Base-by-base conservation (phyloP, 106 monocot genomes). In the Platanthera guangdongensis region DNA sequence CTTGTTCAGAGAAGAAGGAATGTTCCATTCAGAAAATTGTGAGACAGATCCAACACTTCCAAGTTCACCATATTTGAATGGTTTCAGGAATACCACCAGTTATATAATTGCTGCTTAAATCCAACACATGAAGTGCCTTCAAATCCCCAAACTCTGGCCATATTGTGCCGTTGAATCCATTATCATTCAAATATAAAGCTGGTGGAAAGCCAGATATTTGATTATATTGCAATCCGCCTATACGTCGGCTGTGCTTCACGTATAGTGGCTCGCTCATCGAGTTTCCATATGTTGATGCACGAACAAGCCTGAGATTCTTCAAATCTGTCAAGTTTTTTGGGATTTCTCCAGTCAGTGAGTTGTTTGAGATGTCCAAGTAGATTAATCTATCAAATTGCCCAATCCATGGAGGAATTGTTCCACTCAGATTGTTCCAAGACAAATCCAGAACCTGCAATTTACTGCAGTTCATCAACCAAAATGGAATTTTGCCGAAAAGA, bases 361-460 rank as follows among this genome's bases (percentile, higher is more conserved):
- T 92, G 80, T 92, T 92, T 11, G 92, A 92, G 12, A 92, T 80
- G 73, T 92, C 92, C 49, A 92, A 78, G 75, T 89, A 92, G 52
- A 85, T 85, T 50, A 92, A 59, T 74, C 78, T 74, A 6, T 84
- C 82, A 45, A 92, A 75, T 48, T 82, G 47, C 6, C 87, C 89
- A 25, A 87, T 82, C 89, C 85, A 89, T 6, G 71, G 14, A 64
- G 92, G 89, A 49, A 92, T 89, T 12, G 59, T 7, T 11, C 89
- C 92, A 46, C 48, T 81, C 80, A 92, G 80, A 15, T 30, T 48
- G 79, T 92, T 92, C 87, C 92, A 89, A 1, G 92, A 92, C 87
- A 92, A 76, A 81, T 92, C 89, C 70, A 92, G 70, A 0, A 89
- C 86, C 65, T 83, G 82, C 63, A 92, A 68, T 32, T 81, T 89